These are phyloP conservation scores for Psilocybe cubensis DNA, from an alignment of 768 basidiomycete genomes.

Conservation along the genomic window DNA sequence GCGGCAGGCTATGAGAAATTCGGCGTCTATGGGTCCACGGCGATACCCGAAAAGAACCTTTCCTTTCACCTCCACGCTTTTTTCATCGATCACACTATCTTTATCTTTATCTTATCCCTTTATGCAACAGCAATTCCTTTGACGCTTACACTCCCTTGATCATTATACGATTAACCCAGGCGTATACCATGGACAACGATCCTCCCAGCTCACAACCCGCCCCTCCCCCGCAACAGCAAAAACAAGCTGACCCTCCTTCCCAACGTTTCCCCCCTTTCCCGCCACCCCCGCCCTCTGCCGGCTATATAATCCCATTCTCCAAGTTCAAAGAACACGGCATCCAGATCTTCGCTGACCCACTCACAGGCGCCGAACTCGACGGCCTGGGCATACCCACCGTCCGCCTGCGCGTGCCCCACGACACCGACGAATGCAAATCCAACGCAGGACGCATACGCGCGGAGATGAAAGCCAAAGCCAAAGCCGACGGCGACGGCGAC, in stretches of 20 bases:
- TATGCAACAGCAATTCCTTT: neutral
- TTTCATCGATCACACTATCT: neutral
- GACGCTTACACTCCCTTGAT: too few species aligned
- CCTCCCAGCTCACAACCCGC: neutral
- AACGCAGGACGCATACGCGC: slow-evolving; percentile 21
- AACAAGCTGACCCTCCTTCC: too few species aligned
- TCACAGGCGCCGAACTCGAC: slow-evolving; percentile 59
- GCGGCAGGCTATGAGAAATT: too few species aligned
- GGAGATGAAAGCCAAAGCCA: slow-evolving; percentile 30
- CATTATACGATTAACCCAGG: too few species aligned
- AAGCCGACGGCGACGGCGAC: slow-evolving; percentile 8
- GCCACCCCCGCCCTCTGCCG: slow-evolving; percentile 43
- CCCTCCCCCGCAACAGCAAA: neutral
- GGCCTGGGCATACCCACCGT: slow-evolving; percentile 72
- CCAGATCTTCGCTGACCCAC: slow-evolving; percentile 41
- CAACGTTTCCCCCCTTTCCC: slow-evolving; percentile 31
- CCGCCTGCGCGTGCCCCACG: slow-evolving; percentile 55
- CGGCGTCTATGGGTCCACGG: neutral
- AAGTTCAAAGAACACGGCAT: slow-evolving; percentile 63
- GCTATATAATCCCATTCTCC: slow-evolving; percentile 62
- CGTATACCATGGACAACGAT: neutral
- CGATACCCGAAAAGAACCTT: neutral
- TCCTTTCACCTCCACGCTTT: neutral
- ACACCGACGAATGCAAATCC: slow-evolving; percentile 55
- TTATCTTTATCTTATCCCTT: too few species aligned